Conservation (phyloP, 441 rosid genomes). For the Eruca vesicaria region DNA sequence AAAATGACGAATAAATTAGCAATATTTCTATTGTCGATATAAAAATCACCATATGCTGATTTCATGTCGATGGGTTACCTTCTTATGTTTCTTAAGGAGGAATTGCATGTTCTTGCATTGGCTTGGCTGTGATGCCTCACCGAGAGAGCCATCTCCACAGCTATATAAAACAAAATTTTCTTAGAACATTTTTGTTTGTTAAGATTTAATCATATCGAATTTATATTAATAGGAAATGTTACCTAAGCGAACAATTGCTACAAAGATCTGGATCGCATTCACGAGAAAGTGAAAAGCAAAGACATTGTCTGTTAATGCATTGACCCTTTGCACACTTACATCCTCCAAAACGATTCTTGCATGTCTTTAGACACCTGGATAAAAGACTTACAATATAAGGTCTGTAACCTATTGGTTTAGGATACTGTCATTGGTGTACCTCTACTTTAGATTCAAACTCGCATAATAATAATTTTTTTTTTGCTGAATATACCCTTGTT, state of each 20-base stretch:
- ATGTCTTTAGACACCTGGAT: slow-evolving; percentile 75
- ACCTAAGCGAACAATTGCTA: slow-evolving; percentile 67
- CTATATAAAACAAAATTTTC: slow-evolving; percentile 34
- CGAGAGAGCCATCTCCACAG: slow-evolving; percentile 77
- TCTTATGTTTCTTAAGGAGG: slow-evolving; percentile 75
- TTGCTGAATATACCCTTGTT: not conserved
- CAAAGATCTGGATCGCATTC: slow-evolving; percentile 99
- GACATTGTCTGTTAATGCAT: slow-evolving; percentile 88
- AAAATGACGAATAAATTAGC: not conserved
- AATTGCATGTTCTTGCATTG: slow-evolving; percentile 91
- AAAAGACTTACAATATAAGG: not conserved
- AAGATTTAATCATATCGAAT: not conserved
- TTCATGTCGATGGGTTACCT: slow-evolving; percentile 41
- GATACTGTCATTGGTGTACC: not conserved
- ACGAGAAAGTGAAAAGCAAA: slow-evolving; percentile 86
- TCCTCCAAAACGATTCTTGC: slow-evolving; percentile 90
- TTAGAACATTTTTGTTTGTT: not conserved
- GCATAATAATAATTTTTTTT: not conserved
- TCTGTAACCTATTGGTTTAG: not conserved
- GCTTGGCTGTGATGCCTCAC: slow-evolving; percentile 71
- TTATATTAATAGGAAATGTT: not conserved
- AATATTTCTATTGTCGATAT: not conserved
- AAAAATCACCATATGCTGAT: not conserved
- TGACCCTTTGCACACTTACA: slow-evolving; percentile 91
- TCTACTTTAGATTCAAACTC: not conserved